Percentiles rank a stretch among this genome's conserved stretches.
phyloP scores from a whole-genome alignment of 164 flowering plant species.

The Aristolochia contorta region DNA sequence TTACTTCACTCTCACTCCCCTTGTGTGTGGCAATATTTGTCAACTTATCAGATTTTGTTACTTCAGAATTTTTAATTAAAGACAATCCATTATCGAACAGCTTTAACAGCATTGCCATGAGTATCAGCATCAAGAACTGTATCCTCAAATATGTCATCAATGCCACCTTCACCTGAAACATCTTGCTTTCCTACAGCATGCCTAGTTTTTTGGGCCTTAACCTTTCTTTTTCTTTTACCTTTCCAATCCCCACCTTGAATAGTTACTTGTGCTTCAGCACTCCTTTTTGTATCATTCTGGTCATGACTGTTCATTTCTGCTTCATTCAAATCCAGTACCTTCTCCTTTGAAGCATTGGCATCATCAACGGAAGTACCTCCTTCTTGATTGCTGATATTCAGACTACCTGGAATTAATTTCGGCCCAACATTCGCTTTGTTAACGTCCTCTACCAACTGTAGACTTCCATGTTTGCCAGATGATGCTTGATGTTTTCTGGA shows the following conservation, averaged over 20 bases:
- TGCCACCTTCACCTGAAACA: neutral
- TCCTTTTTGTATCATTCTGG: conserved; percentile 9
- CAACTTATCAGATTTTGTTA: conserved; percentile 11
- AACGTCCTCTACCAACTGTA: no score
- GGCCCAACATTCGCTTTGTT: no score
- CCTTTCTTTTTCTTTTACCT: neutral
- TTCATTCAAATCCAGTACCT: conserved; percentile 2
- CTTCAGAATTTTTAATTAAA: conserved; percentile 3
- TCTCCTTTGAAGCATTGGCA: no score
- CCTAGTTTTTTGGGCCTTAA: neutral
- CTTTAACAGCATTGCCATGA: neutral
- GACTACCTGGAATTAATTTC: no score
- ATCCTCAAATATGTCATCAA: neutral
- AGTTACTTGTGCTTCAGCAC: conserved; percentile 12
- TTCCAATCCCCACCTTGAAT: conserved; percentile 5
- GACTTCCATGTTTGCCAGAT: no score
- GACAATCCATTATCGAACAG: neutral
- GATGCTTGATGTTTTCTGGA: no score
- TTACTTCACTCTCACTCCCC: neutral
- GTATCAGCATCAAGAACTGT: neutral
- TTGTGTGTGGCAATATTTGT: neutral
- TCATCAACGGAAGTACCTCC: no score
- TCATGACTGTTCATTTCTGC: conserved; percentile 7
- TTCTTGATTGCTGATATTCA: no score
- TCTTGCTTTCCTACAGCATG: neutral